phyloP scores from a whole-genome alignment of 2,329 filamentous ascomycete genomes.

The Colletotrichum kahawae region DNA sequence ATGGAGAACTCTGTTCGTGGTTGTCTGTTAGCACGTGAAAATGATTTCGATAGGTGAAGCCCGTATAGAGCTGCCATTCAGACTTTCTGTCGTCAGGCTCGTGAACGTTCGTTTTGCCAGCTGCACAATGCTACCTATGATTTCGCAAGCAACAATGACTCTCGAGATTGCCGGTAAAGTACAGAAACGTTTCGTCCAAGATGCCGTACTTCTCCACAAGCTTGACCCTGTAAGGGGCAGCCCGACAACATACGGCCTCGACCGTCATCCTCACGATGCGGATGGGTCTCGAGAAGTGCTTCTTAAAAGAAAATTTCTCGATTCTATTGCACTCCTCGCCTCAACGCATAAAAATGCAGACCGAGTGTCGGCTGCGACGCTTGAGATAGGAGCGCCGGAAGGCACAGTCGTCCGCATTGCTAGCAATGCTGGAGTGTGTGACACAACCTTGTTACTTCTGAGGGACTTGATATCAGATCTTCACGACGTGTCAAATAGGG shows the following conservation, averaged over 20 bases:
- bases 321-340: background rate
- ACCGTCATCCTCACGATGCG: background rate
- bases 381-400: background rate
- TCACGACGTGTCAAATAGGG: background rate
- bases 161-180: background rate
- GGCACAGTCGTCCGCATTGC: background rate
- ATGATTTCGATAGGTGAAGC: background rate
- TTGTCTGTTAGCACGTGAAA: background rate
- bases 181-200: background rate
- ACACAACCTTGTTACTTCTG: background rate
- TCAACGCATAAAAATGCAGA: background rate
- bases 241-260: background rate
- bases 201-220: background rate
- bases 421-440: background rate
- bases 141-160: background rate
- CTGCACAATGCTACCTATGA: background rate
- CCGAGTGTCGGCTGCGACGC: background rate
- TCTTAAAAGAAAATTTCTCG: background rate
- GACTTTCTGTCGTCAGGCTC: background rate
- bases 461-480: background rate
- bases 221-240: background rate
- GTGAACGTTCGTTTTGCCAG: background rate
- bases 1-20: background rate
- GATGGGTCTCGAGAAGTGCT: background rate
- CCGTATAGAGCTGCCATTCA: background rate